Base-by-base conservation (phyloP, 345 rosid genomes). In the Salix dunnii region DNA sequence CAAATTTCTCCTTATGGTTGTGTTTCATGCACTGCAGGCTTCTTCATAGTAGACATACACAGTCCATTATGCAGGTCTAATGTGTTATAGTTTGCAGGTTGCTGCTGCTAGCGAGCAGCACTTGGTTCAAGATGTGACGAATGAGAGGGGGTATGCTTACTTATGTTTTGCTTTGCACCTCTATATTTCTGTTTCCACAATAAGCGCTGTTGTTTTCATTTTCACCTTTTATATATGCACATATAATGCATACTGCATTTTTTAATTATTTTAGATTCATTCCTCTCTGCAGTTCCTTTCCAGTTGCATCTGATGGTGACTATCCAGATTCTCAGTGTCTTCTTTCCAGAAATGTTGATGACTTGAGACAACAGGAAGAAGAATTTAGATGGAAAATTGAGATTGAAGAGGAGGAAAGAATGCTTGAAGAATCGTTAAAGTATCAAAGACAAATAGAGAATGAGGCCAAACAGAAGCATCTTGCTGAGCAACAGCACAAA, bases 381-480 rank as follows among this genome's bases (percentile, higher is more conserved):
- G 97, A 91, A 85, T 78, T 86, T 75, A 89, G 86, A 85, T 90
- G 86, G 80, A 89, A 77, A 85, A 81, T 88, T 75, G 97, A 93
- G 90, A 91, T 89, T 74, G 96, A 92, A 86, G 94, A 84, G 61
- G 98, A 93, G 91, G 99, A 90, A 79, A 87, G 90, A 81, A 92
- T 91, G 87, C 97, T 93, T 30, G 92, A 91, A 84, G 94, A 88
- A 85, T 86, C 95, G 36, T 78, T 96, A 70, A 94, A 91, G 83
- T 91, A 91, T 81, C 99, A 93, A 84, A 92, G 96, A 78, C 84
- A 80, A 79, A 89, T 93, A 80, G 98, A 96, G 90, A 84, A 91
- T 84, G 98, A 91, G 87, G 94, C 97, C 68, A 96, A 96, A 80
- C 85, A 82, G 85, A 92, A 94, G 85, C 98, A 85, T 72, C 92